Evolutionary conservation across 1,284 basidiomycete species (phyloP).

Genomic region (Ustilago cynodontis): DNA sequence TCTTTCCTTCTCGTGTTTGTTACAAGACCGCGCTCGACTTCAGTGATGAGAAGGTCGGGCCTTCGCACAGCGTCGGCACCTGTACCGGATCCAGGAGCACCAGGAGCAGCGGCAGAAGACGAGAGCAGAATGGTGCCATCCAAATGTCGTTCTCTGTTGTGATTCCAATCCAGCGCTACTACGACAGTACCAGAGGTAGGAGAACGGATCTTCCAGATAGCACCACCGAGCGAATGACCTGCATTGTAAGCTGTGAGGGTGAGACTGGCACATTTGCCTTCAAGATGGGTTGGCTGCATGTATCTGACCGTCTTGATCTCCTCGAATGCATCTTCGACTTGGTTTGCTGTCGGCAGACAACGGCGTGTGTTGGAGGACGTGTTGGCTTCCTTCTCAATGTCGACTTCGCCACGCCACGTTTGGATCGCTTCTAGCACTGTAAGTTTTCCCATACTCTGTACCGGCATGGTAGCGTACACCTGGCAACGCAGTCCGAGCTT

Average conservation of each 20-base stretch:
- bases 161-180: conserved; percentile 96
- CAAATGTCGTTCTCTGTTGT: conserved; percentile 94
- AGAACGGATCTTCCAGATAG: conserved; percentile 97
- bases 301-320: conserved; percentile 91
- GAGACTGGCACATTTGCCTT: conserved; percentile 77
- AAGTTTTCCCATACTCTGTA: conserved; percentile 94
- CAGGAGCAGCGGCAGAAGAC: conserved; percentile 41
- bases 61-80: conserved; percentile 58
- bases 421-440: conserved; percentile 72
- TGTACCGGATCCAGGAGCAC: conserved; percentile 28
- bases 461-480: conserved; percentile 94
- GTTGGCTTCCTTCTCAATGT: conserved; percentile 46
- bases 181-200: conserved; percentile 95
- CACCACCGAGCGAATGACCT: conserved; percentile 94
- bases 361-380: conserved; percentile 12
- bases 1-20: conserved; percentile 90
- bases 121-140: conserved; percentile 82
- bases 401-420: conserved; percentile 60
- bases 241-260: conserved; percentile 96
- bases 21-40: conserved; percentile 82
- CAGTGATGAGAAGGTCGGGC: conserved; percentile 83
- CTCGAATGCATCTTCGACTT: conserved; percentile 95
- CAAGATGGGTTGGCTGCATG: conserved; percentile 93
- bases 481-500: conserved; percentile 89
- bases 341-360: conserved; percentile 80